phyloP scores from a whole-genome alignment of 345 rosid genomes.

The Draba incana region DNA sequence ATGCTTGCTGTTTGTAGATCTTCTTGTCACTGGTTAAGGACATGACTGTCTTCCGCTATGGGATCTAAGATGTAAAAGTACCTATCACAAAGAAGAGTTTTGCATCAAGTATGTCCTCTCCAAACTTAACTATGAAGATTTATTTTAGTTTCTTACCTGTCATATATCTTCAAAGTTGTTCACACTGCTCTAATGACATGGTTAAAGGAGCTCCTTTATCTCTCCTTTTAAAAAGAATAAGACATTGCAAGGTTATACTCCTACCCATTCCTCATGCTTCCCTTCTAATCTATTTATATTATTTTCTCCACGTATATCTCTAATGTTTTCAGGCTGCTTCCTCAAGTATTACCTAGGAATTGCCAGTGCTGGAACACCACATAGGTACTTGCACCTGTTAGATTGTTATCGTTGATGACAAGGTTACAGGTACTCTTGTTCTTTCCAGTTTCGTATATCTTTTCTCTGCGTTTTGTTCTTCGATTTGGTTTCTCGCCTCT shows the following conservation, averaged over 20 bases:
- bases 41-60: constrained; percentile 89
- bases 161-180: constrained; percentile 6
- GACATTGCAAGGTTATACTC: constrained; percentile 65
- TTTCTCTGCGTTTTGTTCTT: too few species aligned
- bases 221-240: constrained; percentile 60
- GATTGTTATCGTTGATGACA: too few species aligned
- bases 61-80: constrained; percentile 80
- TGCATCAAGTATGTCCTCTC: constrained; percentile 50
- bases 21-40: constrained; percentile 86
- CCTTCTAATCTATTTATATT: not conserved
- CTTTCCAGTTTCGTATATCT: too few species aligned
- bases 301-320: constrained; percentile 33
- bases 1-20: constrained; percentile 49
- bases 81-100: constrained; percentile 42
- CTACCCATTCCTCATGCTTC: constrained; percentile 27
- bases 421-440: too few species aligned
- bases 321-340: constrained; percentile 65
- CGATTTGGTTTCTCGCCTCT: too few species aligned
- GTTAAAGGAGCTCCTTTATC: constrained; percentile 83
- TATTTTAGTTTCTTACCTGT: not conserved
- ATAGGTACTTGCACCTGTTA: constrained; percentile 66
- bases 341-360: constrained; percentile 88
- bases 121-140: constrained; percentile 9
- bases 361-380: constrained; percentile 89
- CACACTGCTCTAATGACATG: constrained; percentile 59